These are phyloP conservation scores for Claviceps africana DNA, from an alignment of 2,329 filamentous ascomycete genomes.

Conservation along the genomic window DNA sequence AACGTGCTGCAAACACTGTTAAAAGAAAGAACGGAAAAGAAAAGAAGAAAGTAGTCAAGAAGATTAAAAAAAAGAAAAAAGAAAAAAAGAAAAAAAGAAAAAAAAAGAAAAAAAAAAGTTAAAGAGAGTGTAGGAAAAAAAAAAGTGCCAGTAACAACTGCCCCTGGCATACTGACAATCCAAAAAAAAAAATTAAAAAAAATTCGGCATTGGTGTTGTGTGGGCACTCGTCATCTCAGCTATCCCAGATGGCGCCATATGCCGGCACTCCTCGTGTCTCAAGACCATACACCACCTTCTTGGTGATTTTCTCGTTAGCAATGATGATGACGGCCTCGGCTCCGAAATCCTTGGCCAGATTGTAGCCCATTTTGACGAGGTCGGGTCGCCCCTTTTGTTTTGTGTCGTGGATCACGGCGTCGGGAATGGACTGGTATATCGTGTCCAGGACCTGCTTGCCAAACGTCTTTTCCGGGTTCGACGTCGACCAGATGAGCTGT, in stretches of 20 bases:
- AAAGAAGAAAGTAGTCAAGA: neutral
- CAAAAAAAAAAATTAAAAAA: neutral
- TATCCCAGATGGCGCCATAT: conserved; percentile 63
- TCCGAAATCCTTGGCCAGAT: conserved; percentile 40
- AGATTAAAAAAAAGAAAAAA: neutral
- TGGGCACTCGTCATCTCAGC: conserved; percentile 16
- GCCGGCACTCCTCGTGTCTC: conserved; percentile 52
- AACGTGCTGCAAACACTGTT: neutral
- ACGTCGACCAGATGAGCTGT: conserved; percentile 57
- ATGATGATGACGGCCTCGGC: conserved; percentile 62
- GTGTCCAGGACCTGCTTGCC: conserved; percentile 40
- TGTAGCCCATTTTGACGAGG: conserved; percentile 32
- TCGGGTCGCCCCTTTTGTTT: conserved; percentile 44
- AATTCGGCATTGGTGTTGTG: neutral
- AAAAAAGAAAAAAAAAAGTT: neutral
- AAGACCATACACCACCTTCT: conserved; percentile 53
- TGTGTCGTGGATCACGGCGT: conserved; percentile 56
- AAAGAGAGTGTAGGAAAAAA: neutral
- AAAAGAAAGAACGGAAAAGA: neutral
- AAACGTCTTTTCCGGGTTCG: conserved; percentile 47
- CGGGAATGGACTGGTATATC: conserved; percentile 42
- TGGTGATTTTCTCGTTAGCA: conserved; percentile 54
- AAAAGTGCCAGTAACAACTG: neutral
- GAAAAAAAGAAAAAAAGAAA: neutral
- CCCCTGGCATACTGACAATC: neutral